phyloP scores from a whole-genome alignment of 768 basidiomycete species.

The Amanita polypyramis region DNA sequence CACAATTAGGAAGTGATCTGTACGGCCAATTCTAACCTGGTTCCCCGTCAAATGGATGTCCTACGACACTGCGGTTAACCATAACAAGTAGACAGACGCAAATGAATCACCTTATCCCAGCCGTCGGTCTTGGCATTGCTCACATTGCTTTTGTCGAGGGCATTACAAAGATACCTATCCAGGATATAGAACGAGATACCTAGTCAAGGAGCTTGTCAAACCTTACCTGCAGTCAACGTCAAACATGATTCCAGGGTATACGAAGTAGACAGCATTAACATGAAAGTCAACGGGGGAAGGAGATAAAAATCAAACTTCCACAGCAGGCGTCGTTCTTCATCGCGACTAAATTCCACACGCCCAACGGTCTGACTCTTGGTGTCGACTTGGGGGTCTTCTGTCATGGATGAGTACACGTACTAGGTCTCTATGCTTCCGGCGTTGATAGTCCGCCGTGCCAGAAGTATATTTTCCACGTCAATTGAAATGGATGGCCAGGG shows the following conservation, averaged over 20 bases:
- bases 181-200: neutral
- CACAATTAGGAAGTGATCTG: neutral
- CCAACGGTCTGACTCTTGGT: neutral
- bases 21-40: constrained; percentile 20
- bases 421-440: neutral
- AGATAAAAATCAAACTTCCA: constrained; percentile 32
- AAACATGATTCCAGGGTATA: neutral
- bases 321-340: constrained; percentile 22
- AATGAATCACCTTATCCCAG: constrained; percentile 30
- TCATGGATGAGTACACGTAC: neutral
- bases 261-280: constrained; percentile 17
- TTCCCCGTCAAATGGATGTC: constrained; percentile 34
- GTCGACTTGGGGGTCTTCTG: neutral
- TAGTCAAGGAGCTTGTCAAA: neutral
- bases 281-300: constrained; percentile 32
- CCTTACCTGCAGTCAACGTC: neutral
- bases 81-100: neutral
- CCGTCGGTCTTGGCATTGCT: constrained; percentile 43
- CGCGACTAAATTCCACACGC: constrained; percentile 6
- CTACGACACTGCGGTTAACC: constrained; percentile 12
- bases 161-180: constrained; percentile 38
- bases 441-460: neutral
- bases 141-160: constrained; percentile 38
- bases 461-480: neutral
- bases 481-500: too few species aligned